Evolutionary conservation across 164 flowering plant species (phyloP), one percentile per base, ranked within the genome.

Genomic region (Vitis rotundifolia): DNA sequence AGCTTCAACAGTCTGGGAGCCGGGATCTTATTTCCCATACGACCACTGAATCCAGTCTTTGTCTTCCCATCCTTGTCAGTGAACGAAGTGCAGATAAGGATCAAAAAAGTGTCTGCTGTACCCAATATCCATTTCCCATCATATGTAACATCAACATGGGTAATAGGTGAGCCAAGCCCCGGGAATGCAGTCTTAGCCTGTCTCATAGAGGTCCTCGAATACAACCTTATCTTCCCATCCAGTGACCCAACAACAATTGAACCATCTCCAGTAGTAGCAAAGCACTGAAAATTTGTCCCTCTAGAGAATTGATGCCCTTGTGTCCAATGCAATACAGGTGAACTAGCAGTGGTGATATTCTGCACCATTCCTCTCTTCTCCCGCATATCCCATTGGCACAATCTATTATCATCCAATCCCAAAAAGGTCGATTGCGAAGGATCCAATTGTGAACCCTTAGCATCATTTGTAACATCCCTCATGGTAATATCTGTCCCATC

Each of bases 41-140:
- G 87, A 61, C 97, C 97, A 71, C 84, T 66, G 68, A 95, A 93
- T 5, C 97, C 99, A 28, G 97, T 95, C 84, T 93, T 93, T 0
- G 94, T 86, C 79, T 80, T 91, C 53, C 98, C 99, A 88, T 90
- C 95, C 76, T 90, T 95, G 70, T 93, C 99, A 13, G 89, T 88
- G 69, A 92, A 96, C 61, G 91, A 68, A 47, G 97, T 93, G 77
- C 99, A 93, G 3, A 96, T 93, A 15, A 96, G 93, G 60, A 96
- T 78, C 86, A 96, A 77, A 72, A 90, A 93, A 0, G 95, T 92
- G 72, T 96, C 97, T 0, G 99, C 87, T 0, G 98, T 96, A 22
- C 97, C 99, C 86, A 95, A 74, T 59, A 95, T 80, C 99, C 99
- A 95, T 74, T 89, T 93, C 64, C 99, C 99, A 81, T 95, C 99